phyloP scores from a whole-genome alignment of 768 basidiomycete genomes.

The Termitomyces titanicus region DNA sequence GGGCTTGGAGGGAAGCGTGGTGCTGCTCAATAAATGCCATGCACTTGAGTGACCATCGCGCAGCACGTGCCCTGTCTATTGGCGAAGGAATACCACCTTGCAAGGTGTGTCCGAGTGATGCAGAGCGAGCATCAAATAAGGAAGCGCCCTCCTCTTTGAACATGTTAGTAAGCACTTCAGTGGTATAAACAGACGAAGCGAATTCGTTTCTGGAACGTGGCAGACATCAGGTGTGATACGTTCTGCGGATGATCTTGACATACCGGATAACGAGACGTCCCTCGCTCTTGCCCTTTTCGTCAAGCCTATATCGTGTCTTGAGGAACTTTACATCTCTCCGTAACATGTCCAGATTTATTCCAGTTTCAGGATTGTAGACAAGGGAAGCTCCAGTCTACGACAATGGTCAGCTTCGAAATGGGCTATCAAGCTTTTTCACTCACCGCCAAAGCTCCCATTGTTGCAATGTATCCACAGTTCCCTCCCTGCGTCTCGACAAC shows the following conservation, averaged over 20 bases:
- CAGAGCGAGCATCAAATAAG: constrained; percentile 93
- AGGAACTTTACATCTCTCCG: constrained; percentile 86
- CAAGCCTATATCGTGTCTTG: constrained; percentile 78
- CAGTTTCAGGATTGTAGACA: constrained; percentile 91
- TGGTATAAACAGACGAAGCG: constrained; percentile 86
- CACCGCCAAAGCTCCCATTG: constrained; percentile 93
- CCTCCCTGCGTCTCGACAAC: constrained; percentile 98
- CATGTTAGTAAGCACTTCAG: constrained; percentile 90
- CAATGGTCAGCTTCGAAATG: not conserved
- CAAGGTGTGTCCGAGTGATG: constrained; percentile 96
- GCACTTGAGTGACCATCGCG: constrained; percentile 85
- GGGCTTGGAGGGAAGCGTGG: constrained; percentile 48
- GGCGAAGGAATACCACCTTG: constrained; percentile 97
- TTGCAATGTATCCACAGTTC: constrained; percentile 92
- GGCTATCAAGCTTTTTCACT: constrained; percentile 27
- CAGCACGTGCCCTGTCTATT: constrained; percentile 86
- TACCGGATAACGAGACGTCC: constrained; percentile 92
- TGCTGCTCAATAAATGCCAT: constrained; percentile 93
- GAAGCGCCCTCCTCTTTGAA: constrained; percentile 88
- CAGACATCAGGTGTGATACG: not conserved
- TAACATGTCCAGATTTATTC: constrained; percentile 80
- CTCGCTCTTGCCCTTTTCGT: constrained; percentile 86
- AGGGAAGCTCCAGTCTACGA: constrained; percentile 85
- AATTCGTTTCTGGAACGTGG: constrained; percentile 65
- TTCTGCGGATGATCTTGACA: constrained; percentile 19